Base-by-base conservation (phyloP, 2,329 filamentous ascomycete genomes). In the Tolypocladium tropicale region DNA sequence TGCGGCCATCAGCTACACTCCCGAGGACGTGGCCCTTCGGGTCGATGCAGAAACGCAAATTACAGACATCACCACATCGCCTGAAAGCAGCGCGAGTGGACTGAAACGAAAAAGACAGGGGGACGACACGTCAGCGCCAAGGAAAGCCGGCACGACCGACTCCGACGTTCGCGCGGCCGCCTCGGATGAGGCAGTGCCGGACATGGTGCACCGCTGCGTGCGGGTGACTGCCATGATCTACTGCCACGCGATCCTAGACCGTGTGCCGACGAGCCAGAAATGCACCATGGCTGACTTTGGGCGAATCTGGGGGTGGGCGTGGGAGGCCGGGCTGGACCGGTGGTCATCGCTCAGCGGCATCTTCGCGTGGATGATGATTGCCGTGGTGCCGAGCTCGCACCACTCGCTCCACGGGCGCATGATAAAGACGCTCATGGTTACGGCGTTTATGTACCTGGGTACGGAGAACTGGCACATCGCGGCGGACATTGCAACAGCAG, bases 381-480 rank as follows among this genome's bases (percentile, higher is more conserved):
- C 72, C 10, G 64, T 79, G 11, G 67, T 72, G 18, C 70, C 75
- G 10, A 67, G 70, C 37, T 72, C 72, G 46, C 69, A 74, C 49
- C 62, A 64, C 4, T 69, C 69, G 14, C 66, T 72, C 2, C 72
- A 74, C 30, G 73, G 72, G 30, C 70, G 75, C 18, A 76, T 77
- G 54, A 70, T 77, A 59, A 78, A 75, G 68, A 76, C 72, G 37
- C 65, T 77, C 57, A 66, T 77, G 32, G 71, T 74, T 16, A 67
- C 72, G 10, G 73, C 71, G 5, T 67, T 76, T 43, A 70, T 77
- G 58, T 75, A 76, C 54, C 71, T 78, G 55, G 73, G 71, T 0
- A 66, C 78, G 34, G 77, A 79, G 52, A 75, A 77, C 58, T 80
- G 78, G 78, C 73, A 76, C 51, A 67, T 78, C 12, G 69, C 69